phyloP scores from a whole-genome alignment of 805 yeast species.

The Jamesozyma jinghongensis region DNA sequence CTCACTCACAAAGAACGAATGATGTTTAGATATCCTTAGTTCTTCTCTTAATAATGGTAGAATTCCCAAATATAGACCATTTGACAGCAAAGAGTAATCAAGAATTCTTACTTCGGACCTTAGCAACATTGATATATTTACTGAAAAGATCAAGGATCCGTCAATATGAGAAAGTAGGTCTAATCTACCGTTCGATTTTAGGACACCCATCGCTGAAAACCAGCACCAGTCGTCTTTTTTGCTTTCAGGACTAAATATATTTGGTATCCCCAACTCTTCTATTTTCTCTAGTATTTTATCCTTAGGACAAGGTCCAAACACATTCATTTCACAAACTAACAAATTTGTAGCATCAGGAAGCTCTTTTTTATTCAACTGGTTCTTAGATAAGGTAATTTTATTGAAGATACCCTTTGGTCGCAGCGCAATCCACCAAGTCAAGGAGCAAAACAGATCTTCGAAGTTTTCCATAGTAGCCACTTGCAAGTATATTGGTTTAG shows the following conservation, averaged over 20 bases:
- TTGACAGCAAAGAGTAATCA: constrained; percentile 53
- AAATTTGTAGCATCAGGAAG: constrained; percentile 21
- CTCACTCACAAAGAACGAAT: neutral
- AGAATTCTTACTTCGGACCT: constrained; percentile 55
- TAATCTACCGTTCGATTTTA: constrained; percentile 53
- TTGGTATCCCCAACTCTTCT: constrained; percentile 1
- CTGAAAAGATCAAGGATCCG: constrained; percentile 50
- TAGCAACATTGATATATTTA: constrained; percentile 44
- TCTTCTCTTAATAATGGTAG: constrained; percentile 43
- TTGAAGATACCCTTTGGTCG: constrained; percentile 45
- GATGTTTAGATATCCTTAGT: constrained; percentile 4
- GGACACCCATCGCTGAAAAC: constrained; percentile 64
- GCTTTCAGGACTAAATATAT: neutral
- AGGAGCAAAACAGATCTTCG: constrained; percentile 35
- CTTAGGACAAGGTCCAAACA: constrained; percentile 48
- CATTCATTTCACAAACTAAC: constrained; percentile 54
- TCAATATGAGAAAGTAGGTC: constrained; percentile 55
- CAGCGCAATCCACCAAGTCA: constrained; percentile 50
- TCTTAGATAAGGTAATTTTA: constrained; percentile 30
- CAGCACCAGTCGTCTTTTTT: constrained; percentile 41
- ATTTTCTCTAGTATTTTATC: constrained; percentile 9
- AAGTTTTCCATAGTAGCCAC: constrained; percentile 26
- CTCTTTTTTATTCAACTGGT: neutral
- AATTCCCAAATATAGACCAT: constrained; percentile 48
- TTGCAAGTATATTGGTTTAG: constrained; percentile 10